Evolutionary conservation across 1,284 basidiomycete species (phyloP).

Genomic region (Ceratobasidium sp.): DNA sequence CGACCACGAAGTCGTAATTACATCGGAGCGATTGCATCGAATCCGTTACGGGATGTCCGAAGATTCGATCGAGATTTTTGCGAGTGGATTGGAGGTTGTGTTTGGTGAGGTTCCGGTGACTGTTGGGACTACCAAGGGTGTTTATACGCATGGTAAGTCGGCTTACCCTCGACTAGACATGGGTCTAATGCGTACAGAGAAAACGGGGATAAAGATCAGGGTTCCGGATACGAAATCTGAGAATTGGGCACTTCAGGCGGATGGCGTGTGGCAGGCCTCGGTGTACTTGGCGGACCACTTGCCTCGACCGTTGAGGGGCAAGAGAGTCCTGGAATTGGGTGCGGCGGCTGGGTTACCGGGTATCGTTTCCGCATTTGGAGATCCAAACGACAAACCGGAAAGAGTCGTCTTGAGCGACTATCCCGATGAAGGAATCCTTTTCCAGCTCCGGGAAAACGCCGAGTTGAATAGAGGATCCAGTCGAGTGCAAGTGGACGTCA

Average conservation of each 20-base stretch:
- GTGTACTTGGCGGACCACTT: slow-evolving; percentile 41
- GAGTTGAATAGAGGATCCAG: slow-evolving; percentile 3
- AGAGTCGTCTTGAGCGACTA: slow-evolving; percentile 42
- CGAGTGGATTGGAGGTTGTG: slow-evolving; percentile 26
- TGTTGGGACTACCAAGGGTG: slow-evolving; percentile 14
- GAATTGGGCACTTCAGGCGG: slow-evolving; percentile 43
- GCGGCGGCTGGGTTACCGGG: slow-evolving; percentile 43
- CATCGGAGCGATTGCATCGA: no score
- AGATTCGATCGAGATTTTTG: slow-evolving; percentile 14
- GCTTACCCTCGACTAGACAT: background rate
- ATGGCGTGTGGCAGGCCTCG: slow-evolving; percentile 43
- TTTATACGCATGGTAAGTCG: slow-evolving; percentile 21
- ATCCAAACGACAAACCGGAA: background rate
- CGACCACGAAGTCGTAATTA: slow-evolving; percentile 10
- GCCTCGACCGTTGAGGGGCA: slow-evolving; percentile 9
- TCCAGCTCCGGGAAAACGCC: slow-evolving; percentile 31
- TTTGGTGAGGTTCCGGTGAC: slow-evolving; percentile 31
- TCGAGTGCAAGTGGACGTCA: slow-evolving; percentile 21
- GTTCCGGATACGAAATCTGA: slow-evolving; percentile 35
- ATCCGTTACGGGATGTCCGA: slow-evolving; percentile 11
- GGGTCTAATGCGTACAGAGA: background rate
- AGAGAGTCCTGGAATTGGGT: slow-evolving; percentile 42
- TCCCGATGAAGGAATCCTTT: slow-evolving; percentile 41
- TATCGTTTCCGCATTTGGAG: slow-evolving; percentile 34
- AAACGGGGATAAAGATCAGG: slow-evolving; percentile 14